Evolutionary conservation across 805 yeast genomes (phyloP), one percentile per base, ranked within the genome.

Genomic region (Candida lessepsii): DNA sequence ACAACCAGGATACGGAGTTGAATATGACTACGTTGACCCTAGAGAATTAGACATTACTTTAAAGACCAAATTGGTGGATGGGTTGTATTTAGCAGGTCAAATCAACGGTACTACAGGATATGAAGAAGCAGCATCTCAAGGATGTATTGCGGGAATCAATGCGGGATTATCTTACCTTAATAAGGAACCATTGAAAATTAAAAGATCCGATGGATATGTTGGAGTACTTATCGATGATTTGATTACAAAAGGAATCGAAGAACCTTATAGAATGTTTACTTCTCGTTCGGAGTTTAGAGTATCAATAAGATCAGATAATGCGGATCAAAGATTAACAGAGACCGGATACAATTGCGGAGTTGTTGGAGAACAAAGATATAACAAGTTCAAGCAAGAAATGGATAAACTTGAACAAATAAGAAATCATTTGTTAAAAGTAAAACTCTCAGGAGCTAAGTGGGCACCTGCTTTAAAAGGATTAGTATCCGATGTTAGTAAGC

Each of bases 1-100:
- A 9, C 96, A 90, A 56, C 96, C 97, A 0, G 99, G 97, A 0
- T 93, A 93, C 57, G 99, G 99, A n/a, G 99, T 93, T 2, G 99
- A 93, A 61, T 93, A 93, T 57, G 99, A 93, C 56, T 93, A 87
- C 58, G 83, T 93, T 20, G 96, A 93, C 55, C 99, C 99, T 2
- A 73, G 96, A 48, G 96, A 90, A 54, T 70, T 93, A 41, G 72
- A 73, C 39, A 74, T 71, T 32, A 85, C 95, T 0, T 62, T 93
- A 34, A 96, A 91, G 55, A 87, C 98, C 0, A 89, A 87, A 52
- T 60, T 75, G 3, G 79, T 93, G 2, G 63, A 72, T 9, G 97
- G 97, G 0, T 62, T 93, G 26, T 93, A 65, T 58, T 67, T 93
- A 32, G 99, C 99, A 0, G 99, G 99, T 1, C 99, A 93, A 60